These are phyloP conservation scores for Chrysosphaeria jannelii DNA, from an alignment of 2,329 filamentous ascomycete genomes.

Conservation along the genomic window DNA sequence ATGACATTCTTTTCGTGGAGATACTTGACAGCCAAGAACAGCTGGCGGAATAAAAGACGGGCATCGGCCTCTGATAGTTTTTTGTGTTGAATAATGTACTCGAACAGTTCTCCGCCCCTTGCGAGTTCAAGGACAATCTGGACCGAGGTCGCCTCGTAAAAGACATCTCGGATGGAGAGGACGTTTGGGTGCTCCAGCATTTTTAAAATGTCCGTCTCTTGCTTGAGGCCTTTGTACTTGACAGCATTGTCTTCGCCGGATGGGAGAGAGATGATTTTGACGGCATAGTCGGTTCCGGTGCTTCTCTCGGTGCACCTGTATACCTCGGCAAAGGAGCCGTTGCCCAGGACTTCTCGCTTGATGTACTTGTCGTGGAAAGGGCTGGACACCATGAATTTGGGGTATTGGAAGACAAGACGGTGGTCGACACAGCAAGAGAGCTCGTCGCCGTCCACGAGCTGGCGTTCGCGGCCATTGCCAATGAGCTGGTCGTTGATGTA, in stretches of 20 bases:
- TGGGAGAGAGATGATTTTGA: constrained; percentile 81
- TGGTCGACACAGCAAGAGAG: constrained; percentile 63
- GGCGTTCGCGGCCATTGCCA: constrained; percentile 70
- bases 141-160: constrained; percentile 69
- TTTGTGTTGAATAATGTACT: constrained; percentile 70
- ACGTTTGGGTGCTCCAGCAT: constrained; percentile 87
- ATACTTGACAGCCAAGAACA: constrained; percentile 88
- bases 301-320: constrained; percentile 71
- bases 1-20: constrained; percentile 92
- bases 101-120: constrained; percentile 82
- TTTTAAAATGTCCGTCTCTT: constrained; percentile 92
- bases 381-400: constrained; percentile 40
- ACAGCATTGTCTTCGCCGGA: constrained; percentile 55
- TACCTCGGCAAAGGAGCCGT: constrained; percentile 85
- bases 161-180: constrained; percentile 79
- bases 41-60: constrained; percentile 61
- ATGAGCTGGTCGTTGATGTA: constrained; percentile 82
- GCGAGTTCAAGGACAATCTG: constrained; percentile 81
- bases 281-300: constrained; percentile 57
- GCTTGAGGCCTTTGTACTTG: constrained; percentile 62
- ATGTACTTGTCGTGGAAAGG: constrained; percentile 68
- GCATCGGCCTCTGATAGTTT: constrained; percentile 65
- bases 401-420: constrained; percentile 78
- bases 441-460: constrained; percentile 72
- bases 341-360: constrained; percentile 59